Percentiles rank a stretch among this genome's conserved stretches.
Conservation (phyloP, 345 rosid species). For the Gossypium herbaceum region DNA sequence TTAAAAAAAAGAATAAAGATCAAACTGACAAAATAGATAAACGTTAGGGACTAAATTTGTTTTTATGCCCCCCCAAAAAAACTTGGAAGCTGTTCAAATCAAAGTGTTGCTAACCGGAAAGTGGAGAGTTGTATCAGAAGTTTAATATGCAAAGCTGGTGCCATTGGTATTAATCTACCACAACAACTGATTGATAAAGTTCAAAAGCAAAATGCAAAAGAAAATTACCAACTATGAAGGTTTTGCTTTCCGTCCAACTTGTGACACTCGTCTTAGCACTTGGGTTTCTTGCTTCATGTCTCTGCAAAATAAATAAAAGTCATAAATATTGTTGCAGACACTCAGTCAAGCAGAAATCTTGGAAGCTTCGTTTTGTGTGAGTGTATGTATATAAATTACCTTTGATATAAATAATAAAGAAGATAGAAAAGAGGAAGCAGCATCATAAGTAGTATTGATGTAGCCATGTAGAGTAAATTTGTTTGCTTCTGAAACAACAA, state of each 20-base stretch:
- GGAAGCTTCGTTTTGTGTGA: background rate
- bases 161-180: background rate
- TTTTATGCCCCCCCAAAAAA: no score
- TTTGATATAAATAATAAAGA: conserved; percentile 65
- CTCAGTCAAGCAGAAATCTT: conserved; percentile 8
- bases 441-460: conserved; percentile 78
- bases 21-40: no score
- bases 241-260: conserved; percentile 52
- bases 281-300: conserved; percentile 74
- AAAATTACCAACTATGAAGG: conserved; percentile 38
- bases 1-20: no score
- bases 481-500: conserved; percentile 55
- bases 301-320: conserved; percentile 31
- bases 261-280: conserved; percentile 65
- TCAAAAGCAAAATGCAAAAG: background rate
- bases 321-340: conserved; percentile 15
- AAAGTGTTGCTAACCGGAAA: background rate
- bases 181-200: background rate
- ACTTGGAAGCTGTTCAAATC: background rate
- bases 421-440: conserved; percentile 83
- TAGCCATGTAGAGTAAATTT: conserved; percentile 66
- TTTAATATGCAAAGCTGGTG: background rate
- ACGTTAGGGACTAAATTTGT: no score
- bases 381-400: conserved; percentile 31
- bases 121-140: background rate